Evolutionary conservation across 2,329 filamentous ascomycete species (phyloP).

Genomic region (Apiospora hydei): DNA sequence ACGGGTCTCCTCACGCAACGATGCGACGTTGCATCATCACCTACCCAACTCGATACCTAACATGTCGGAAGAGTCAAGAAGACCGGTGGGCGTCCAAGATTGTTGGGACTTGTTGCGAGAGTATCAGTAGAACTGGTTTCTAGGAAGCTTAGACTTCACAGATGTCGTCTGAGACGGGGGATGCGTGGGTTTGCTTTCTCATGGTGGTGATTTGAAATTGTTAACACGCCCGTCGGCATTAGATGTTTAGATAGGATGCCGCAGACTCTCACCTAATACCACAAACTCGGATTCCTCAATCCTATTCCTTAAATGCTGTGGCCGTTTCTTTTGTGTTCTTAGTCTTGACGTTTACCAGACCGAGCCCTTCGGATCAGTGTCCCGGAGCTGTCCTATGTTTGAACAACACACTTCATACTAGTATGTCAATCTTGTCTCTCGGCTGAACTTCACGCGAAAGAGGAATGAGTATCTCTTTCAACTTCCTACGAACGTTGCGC

Average conservation of each 20-base stretch:
- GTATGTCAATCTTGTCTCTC: too few species aligned
- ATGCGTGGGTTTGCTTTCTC: neutral
- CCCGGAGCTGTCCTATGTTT: too few species aligned
- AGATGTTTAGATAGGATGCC: conserved; percentile 8
- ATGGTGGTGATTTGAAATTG: neutral
- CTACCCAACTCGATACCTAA: neutral
- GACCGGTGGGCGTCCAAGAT: neutral
- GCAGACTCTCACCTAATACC: neutral
- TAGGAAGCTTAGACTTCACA: neutral
- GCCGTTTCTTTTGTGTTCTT: too few species aligned
- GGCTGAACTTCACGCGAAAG: too few species aligned
- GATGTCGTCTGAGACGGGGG: neutral
- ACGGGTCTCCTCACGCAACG: neutral
- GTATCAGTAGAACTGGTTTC: neutral
- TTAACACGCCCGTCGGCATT: conserved; percentile 15
- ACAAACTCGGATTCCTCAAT: neutral
- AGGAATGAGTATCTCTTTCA: too few species aligned
- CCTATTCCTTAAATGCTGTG: too few species aligned
- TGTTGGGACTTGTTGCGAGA: neutral
- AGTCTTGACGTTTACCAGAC: too few species aligned
- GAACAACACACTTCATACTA: too few species aligned
- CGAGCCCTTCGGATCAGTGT: too few species aligned
- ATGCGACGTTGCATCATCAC: neutral
- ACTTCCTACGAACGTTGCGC: too few species aligned
- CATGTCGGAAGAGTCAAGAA: neutral